Base-by-base conservation (phyloP, 768 basidiomycete genomes). In the Xerocomellus intermedius region DNA sequence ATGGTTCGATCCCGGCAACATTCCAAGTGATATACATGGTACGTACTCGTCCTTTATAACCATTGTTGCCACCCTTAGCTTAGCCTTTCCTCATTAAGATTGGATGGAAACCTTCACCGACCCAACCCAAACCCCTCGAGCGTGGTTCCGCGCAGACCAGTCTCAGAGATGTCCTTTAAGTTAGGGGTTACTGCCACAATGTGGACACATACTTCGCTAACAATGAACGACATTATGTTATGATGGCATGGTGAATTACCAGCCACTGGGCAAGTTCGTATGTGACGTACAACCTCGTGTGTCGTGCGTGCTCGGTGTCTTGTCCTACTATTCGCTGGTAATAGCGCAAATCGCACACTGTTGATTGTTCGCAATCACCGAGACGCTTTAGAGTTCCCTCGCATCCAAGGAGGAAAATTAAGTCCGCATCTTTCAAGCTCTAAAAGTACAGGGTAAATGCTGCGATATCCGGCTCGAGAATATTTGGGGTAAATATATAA, bases 11-110 rank as follows among this genome's bases (percentile, higher is more conserved):
- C 35, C 91, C 95, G 3, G 97, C 97, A 16, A 99, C 97, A 7
- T 99, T 98, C 72, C 93, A 98, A 67, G 78, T 98, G 44, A 93
- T 98, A 52, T 97, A 91, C 70, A 87, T 98, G 82, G 96, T 92
- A 59, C 58, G 80, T 72, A 41, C 36, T 24, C 35, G 50, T 33
- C 41, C 32, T 14, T 37, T 43, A 32, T 33, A 7, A 8, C 2
- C 2, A 10, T 19, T 19, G 5, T 9, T 21, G 32, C 39, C 50
- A 24, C 48, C 19, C 19, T 22, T 46, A 46, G 14, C 37, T 49
- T 35, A 42, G 39, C 5, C 43, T 19, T 49, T 16, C 24, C n/a
- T 44, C 28, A 22, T 36, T 46, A 58, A 90, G 89, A 91, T 92
- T 65, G 90, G 91, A 28, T 92, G 90, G 90, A 92, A 88, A 62